These are phyloP conservation scores for Drosera spatulata DNA, from an alignment of 179 eudicot species.

Conservation along the genomic window DNA sequence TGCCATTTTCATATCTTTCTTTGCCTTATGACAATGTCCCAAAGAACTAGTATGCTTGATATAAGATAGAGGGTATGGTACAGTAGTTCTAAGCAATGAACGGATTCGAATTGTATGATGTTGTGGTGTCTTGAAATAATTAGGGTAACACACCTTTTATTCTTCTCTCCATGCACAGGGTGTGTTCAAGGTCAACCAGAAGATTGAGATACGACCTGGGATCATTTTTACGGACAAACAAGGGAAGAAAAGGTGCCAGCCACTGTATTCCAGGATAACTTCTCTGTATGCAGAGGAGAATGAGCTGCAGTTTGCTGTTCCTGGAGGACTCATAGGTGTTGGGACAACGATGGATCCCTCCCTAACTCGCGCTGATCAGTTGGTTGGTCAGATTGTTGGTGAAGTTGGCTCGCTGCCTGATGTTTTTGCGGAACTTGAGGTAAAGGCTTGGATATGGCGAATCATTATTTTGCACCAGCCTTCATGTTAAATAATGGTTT, in stretches of 20 bases:
- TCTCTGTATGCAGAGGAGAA: constrained; percentile 89
- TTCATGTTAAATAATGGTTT: too few species aligned
- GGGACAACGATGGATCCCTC: constrained; percentile 99
- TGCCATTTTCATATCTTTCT: too few species aligned
- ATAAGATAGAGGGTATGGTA: too few species aligned
- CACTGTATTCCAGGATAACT: constrained; percentile 85
- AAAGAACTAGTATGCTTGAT: too few species aligned
- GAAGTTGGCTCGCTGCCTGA: constrained; percentile 95
- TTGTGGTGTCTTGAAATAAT: constrained; percentile 54
- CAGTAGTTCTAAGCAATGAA: too few species aligned
- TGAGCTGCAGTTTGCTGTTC: constrained; percentile 89
- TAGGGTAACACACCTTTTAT: too few species aligned
- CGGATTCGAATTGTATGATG: background rate
- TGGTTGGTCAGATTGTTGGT: constrained; percentile 95
- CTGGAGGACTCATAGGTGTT: constrained; percentile 95
- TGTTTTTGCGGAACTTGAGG: constrained; percentile 86
- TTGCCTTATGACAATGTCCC: too few species aligned
- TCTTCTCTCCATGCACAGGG: too few species aligned
- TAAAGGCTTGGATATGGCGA: constrained; percentile 6
- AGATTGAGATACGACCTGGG: constrained; percentile 87
- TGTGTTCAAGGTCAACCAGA: constrained; percentile 30
- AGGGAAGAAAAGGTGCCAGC: constrained; percentile 83
- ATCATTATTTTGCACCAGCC: too few species aligned
- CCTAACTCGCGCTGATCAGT: constrained; percentile 84
- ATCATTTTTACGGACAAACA: constrained; percentile 77